Base-by-base conservation (phyloP, 148 eudicot genomes). In the Rhododendron vialii region DNA sequence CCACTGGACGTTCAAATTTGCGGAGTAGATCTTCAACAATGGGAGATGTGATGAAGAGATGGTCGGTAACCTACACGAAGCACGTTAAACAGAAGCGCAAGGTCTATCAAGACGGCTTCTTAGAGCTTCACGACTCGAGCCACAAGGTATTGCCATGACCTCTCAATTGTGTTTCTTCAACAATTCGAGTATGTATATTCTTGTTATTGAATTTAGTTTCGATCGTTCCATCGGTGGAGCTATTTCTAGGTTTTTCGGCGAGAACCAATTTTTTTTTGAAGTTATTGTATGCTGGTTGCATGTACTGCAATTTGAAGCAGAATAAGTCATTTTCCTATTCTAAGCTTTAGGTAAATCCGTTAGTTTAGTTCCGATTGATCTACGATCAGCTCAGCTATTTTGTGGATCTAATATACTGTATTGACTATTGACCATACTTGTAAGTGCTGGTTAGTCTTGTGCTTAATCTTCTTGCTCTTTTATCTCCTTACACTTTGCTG, bases 31-130 rank as follows among this genome's bases (percentile, higher is more conserved):
- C 53, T 12, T 71, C 82, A 63, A 86, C 36, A 83, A 92, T 91
- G 93, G 93, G 36, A 86, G 93, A 93, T 53, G 82, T 45, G 85
- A 82, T 86, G 89, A 93, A 86, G 89, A 93, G 90, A 88, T 96
- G 98, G 98, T 80, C 88, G 17, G 98, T 93, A 75, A 93, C 95
- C 55, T 96, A 94, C 87, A 96, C 99, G 57, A 96, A 95, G 89
- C 99, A 96, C 83, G 57, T 94, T 33, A 92, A 88, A 89, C 98
- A 96, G 91, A 96, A 96, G 93, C 92, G 96, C 45, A 95, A 95
- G 88, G 89, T 96, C 76, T 96, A 95, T 91, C 99, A 96, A 50
- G 99, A 96, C 51, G 96, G 99, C 18, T 87, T 83, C 85, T 80
- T 92, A 35, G 84, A 87, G 82, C 90, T 93, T 75, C 93, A 90